Evolutionary conservation across 208 protist genomes (phyloP).

Genomic region (Wallacemonas collosoma): DNA sequence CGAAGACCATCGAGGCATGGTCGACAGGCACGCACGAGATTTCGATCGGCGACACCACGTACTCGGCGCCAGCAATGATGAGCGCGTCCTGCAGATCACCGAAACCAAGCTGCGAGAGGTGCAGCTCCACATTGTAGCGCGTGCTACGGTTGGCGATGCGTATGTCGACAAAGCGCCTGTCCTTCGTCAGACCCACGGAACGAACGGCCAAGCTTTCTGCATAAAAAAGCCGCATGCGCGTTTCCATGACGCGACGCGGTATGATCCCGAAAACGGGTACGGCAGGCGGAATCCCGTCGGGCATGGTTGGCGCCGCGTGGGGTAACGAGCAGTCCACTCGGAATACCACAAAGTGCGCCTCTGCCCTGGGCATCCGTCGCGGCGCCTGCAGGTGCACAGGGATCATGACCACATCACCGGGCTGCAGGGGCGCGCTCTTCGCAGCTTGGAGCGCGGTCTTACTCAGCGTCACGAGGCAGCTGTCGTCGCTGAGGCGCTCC

Average conservation of each 20-base stretch:
- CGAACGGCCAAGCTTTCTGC: conserved; percentile 64
- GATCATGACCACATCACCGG: conserved; percentile 65
- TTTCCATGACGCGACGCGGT: conserved; percentile 80
- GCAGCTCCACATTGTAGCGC: conserved; percentile 77
- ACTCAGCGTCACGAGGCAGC: conserved; percentile 54
- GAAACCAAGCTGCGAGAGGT: conserved; percentile 67
- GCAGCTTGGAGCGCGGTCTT: conserved; percentile 46
- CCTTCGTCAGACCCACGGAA: conserved; percentile 56
- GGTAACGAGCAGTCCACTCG: conserved; percentile 72
- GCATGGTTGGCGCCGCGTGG: conserved; percentile 58
- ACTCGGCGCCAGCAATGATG: conserved; percentile 75
- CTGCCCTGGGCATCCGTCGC: conserved; percentile 41
- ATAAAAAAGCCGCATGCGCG: conserved; percentile 81
- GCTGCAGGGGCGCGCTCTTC: conserved; percentile 42
- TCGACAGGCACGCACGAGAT: conserved; percentile 54
- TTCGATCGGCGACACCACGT: conserved; percentile 81
- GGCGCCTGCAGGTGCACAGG: conserved; percentile 62
- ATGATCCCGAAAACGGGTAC: conserved; percentile 90
- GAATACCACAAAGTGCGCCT: conserved; percentile 74
- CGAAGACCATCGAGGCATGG: conserved; percentile 20
- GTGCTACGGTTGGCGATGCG: conserved; percentile 71
- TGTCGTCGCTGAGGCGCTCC: conserved; percentile 51
- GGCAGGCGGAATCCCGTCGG: conserved; percentile 65
- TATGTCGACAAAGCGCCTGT: conserved; percentile 76
- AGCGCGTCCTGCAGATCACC: conserved; percentile 58